These are phyloP conservation scores for Coemansia sp. DNA, from an alignment of 192 early-diverging fungal genomes.

Conservation along the genomic window DNA sequence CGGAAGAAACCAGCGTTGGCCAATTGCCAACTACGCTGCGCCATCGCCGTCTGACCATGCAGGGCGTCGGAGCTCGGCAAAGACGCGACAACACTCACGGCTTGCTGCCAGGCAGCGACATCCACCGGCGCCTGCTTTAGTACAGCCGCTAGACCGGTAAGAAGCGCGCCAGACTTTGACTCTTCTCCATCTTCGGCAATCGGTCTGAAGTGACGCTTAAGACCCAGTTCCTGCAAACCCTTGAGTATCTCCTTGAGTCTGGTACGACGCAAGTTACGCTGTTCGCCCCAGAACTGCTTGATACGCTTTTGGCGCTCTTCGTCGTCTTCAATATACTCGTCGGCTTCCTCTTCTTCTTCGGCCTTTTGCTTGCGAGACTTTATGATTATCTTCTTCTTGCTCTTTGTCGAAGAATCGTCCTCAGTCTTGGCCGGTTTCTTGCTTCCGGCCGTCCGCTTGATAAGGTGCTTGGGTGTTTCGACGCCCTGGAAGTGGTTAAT, in stretches of 20 bases:
- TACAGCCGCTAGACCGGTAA: constrained; percentile 19
- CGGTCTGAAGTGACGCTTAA: constrained; percentile 33
- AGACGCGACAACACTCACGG: neutral
- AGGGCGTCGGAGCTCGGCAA: neutral
- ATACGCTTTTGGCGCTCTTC: constrained; percentile 46
- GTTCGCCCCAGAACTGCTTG: constrained; percentile 54
- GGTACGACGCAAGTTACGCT: constrained; percentile 52
- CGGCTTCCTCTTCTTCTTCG: constrained; percentile 17
- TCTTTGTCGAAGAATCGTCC: neutral
- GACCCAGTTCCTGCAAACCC: constrained; percentile 42
- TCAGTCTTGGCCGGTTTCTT: neutral
- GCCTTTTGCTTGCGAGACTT: constrained; percentile 23
- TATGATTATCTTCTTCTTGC: constrained; percentile 30
- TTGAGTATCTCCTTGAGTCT: constrained; percentile 50
- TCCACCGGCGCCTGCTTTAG: constrained; percentile 32
- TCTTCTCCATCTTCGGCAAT: neutral
- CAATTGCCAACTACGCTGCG: constrained; percentile 26
- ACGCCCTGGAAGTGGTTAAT: constrained; percentile 46
- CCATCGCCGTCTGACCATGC: constrained; percentile 3
- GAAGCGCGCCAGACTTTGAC: neutral
- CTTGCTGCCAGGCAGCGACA: constrained; percentile 22
- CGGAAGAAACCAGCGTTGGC: constrained; percentile 42
- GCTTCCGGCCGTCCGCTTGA: constrained; percentile 16
- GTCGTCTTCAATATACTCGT: constrained; percentile 39
- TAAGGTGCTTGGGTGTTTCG: constrained; percentile 43